Conservation (phyloP, 768 basidiomycete species). For the Tylopilus cervinicoccineus region DNA sequence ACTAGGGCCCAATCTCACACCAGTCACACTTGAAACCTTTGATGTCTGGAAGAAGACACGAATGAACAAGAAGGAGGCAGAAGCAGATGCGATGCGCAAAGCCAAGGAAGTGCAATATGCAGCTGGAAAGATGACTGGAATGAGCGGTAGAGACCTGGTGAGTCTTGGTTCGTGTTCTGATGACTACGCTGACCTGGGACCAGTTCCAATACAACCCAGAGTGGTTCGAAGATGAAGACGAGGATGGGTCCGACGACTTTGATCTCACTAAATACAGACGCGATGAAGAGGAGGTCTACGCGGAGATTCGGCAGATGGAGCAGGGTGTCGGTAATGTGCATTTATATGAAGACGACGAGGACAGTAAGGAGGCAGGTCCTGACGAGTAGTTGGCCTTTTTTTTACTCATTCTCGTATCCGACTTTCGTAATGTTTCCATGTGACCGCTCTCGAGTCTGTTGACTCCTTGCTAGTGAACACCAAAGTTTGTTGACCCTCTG, state of each 20-base stretch:
- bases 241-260: slow-evolving; percentile 45
- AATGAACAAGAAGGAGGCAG: slow-evolving; percentile 92
- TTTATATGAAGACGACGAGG: slow-evolving; percentile 22
- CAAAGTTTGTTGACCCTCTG: no score
- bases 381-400: neutral
- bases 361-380: neutral
- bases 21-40: slow-evolving; percentile 89
- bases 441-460: slow-evolving; percentile 1
- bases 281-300: slow-evolving; percentile 28
- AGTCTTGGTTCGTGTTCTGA: slow-evolving; percentile 22
- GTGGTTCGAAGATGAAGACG: slow-evolving; percentile 82
- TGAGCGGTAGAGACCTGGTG: slow-evolving; percentile 95
- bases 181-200: slow-evolving; percentile 6
- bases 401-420: neutral
- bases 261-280: slow-evolving; percentile 59
- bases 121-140: slow-evolving; percentile 88
- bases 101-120: slow-evolving; percentile 76
- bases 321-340: slow-evolving; percentile 11
- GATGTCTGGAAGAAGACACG: slow-evolving; percentile 94
- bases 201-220: slow-evolving; percentile 96
- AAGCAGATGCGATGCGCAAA: slow-evolving; percentile 74
- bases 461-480: neutral
- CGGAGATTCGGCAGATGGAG: slow-evolving; percentile 23
- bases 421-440: slow-evolving; percentile 17
- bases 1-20: slow-evolving; percentile 84